Conservation (phyloP, 129 eudicot genomes). For the Solidago caesia region DNA sequence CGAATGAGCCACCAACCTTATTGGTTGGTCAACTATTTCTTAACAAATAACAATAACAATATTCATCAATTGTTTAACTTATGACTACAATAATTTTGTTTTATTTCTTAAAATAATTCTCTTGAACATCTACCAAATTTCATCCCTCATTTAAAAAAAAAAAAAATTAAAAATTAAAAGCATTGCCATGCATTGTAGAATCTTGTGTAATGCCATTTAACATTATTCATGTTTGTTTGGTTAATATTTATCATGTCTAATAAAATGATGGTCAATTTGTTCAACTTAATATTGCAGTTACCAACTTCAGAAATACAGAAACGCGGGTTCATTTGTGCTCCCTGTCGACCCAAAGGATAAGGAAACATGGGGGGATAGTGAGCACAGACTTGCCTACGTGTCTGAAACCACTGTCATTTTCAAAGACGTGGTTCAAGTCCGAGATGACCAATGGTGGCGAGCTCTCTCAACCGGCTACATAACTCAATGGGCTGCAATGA, state of each 20-base stretch:
- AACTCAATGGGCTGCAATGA: slow-evolving; percentile 97
- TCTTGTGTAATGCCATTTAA: no score
- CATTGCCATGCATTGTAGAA: no score
- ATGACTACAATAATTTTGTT: background rate
- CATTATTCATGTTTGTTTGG: background rate
- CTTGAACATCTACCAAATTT: background rate
- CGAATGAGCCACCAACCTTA: no score
- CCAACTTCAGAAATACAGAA: slow-evolving; percentile 93
- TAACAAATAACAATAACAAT: no score
- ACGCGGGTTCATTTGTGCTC: slow-evolving; percentile 86
- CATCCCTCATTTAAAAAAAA: no score
- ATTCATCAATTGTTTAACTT: no score
- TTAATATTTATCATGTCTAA: background rate
- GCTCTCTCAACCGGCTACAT: slow-evolving; percentile 89
- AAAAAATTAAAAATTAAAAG: no score
- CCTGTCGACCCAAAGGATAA: slow-evolving; percentile 90
- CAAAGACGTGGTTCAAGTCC: slow-evolving; percentile 88
- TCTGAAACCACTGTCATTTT: slow-evolving; percentile 95
- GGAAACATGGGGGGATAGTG: slow-evolving; percentile 99
- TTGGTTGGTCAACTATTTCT: no score
- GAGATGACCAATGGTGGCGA: slow-evolving; percentile 98
- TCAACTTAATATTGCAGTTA: slow-evolving; percentile 53
- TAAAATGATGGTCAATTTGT: background rate
- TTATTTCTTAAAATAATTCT: background rate
- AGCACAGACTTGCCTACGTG: slow-evolving; percentile 91